Evolutionary conservation across 2,329 filamentous ascomycete species (phyloP).

Genomic region (Verticillium nubilum): DNA sequence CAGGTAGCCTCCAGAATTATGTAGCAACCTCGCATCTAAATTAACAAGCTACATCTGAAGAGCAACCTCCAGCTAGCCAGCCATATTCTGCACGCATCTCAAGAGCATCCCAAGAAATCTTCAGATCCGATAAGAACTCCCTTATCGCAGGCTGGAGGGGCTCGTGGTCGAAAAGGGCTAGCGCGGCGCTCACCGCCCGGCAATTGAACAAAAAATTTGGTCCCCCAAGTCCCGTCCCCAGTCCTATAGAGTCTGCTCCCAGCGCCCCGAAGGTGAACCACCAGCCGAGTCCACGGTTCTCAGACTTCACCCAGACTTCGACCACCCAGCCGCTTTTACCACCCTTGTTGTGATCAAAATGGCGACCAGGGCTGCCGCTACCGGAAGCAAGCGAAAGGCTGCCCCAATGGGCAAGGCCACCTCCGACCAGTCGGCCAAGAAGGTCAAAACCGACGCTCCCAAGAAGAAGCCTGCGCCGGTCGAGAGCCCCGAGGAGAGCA

Average conservation of each 20-base stretch:
- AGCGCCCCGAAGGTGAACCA: not conserved
- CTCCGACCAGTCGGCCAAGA: slow-evolving; percentile 39
- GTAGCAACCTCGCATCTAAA: too few species aligned
- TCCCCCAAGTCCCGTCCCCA: not conserved
- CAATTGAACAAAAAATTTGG: slow-evolving; percentile 22
- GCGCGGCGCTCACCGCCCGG: slow-evolving; percentile 26
- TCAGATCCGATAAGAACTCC: not conserved
- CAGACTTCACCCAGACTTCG: not conserved
- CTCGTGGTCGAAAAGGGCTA: slow-evolving; percentile 4
- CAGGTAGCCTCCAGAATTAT: too few species aligned
- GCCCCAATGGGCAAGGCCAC: slow-evolving; percentile 36
- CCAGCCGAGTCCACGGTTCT: not conserved
- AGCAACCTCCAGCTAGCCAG: not conserved
- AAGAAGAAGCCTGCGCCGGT: slow-evolving; percentile 26
- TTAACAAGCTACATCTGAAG: too few species aligned
- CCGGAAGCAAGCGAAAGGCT: slow-evolving; percentile 54
- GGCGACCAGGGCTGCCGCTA: slow-evolving; percentile 40
- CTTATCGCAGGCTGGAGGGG: not conserved
- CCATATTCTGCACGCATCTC: not conserved
- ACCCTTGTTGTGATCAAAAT: slow-evolving; percentile 25
- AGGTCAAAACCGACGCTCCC: slow-evolving; percentile 34
- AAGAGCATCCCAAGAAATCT: too few species aligned
- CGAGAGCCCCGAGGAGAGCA: slow-evolving; percentile 27
- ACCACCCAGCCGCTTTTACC: not conserved
- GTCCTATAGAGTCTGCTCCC: not conserved